Evolutionary conservation across 2,329 filamentous ascomycete species (phyloP), one percentile per base, ranked within the genome.

Genomic region (Aspergillus sp.): DNA sequence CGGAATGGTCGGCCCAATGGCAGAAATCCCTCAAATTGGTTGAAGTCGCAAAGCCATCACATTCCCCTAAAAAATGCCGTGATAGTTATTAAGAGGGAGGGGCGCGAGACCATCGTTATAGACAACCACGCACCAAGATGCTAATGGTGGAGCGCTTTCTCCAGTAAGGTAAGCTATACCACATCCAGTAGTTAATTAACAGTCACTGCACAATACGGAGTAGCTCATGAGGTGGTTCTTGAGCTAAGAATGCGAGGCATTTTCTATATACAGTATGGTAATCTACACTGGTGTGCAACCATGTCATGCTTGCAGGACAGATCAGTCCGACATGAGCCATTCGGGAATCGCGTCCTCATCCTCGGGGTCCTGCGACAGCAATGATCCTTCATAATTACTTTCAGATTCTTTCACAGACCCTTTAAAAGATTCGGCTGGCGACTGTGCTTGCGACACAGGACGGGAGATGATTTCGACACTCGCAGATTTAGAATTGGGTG

Each of bases 311-410:
- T 20, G 20, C 19, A 30, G 14, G 7, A 26, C 40, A 32, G 10
- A 26, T 51, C 57, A 67, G 59, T 70, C 67, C 48, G 61, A 74
- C 57, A 79, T 67, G 45, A 86, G 65, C 83, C 83, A 86, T 41
- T 86, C 82, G 3, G 83, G 83, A 56, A 86, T 82, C 2, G 82
- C 82, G 63, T 86, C 83, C 46, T 85, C 82, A 59, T 86, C 83
- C 30, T 86, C 83, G 0, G 83, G 83, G 60, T 86, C 83, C 59
- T 86, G 79, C 1, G 82, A 82, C 7, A 82, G 67, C 44, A 85
- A 63, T 4, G 81, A 84, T 0, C 75, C 77, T 38, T 71, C 66
- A 35, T 82, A 78, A 16, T 73, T 66, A 41, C 61, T 68, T 50
- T 63, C 67, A 20, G 63, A 64, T 38, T 66, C 64, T 26, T 60